Percentiles rank a stretch among this genome's conserved stretches.
Evolutionary conservation across 768 basidiomycete species (phyloP).

Genomic region (Mycena filopes): DNA sequence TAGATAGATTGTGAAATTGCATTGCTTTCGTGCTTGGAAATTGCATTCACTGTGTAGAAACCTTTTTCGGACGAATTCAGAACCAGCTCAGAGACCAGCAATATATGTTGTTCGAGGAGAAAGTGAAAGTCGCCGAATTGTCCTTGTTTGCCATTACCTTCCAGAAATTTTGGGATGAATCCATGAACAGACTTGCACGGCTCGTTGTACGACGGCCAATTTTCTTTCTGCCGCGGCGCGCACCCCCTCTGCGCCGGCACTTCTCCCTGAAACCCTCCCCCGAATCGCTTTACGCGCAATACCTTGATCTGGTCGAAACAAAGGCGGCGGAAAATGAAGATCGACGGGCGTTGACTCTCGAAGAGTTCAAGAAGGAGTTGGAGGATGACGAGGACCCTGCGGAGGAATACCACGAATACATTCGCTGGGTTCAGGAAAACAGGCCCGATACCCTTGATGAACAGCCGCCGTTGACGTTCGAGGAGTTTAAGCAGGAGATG

Average conservation of each 20-base stretch:
- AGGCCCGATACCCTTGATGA: too few species aligned
- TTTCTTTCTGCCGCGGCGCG: conserved; percentile 18
- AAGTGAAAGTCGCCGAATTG: background rate
- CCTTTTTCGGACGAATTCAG: too few species aligned
- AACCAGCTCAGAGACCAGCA: too few species aligned
- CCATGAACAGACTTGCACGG: conserved; percentile 29
- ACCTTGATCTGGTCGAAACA: conserved; percentile 1
- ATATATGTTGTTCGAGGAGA: background rate
- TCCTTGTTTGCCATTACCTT: too few species aligned
- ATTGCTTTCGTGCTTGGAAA: conserved; percentile 27
- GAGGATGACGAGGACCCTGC: background rate
- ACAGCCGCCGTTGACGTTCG: conserved; percentile 18
- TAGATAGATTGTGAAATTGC: background rate
- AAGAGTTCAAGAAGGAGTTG: conserved; percentile 16
- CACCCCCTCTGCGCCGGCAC: conserved; percentile 13
- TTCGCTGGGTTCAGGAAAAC: background rate
- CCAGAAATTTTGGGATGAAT: conserved; percentile 24
- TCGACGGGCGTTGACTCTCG: conserved; percentile 17
- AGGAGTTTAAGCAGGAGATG: conserved; percentile 15
- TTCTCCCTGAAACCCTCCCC: conserved; percentile 10
- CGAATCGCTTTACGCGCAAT: conserved; percentile 24
- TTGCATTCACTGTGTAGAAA: too few species aligned
- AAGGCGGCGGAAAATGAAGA: background rate
- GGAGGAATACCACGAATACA: conserved; percentile 22
- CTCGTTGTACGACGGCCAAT: conserved; percentile 21